phyloP scores from a whole-genome alignment of 352 stramenopile genomes.

The Pythium oligandrum region DNA sequence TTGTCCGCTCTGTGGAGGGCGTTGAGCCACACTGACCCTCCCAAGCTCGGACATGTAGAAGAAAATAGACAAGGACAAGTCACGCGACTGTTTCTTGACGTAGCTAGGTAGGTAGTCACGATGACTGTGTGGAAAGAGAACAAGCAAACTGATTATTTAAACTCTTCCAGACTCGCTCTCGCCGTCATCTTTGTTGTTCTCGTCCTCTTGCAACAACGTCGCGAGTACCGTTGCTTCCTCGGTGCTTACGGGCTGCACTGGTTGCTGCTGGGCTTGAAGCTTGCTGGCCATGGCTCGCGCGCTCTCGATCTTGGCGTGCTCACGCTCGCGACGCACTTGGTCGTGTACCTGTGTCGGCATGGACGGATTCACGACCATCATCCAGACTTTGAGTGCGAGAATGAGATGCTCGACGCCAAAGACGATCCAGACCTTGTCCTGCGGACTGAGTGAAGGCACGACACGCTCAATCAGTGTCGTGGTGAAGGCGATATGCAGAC shows the following conservation, averaged over 20 bases:
- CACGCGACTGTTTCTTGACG: background rate
- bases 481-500: slow-evolving; percentile 89
- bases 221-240: no score
- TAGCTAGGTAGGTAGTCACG: no score
- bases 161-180: no score
- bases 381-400: slow-evolving; percentile 59
- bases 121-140: no score
- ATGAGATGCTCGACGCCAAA: slow-evolving; percentile 72
- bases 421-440: slow-evolving; percentile 74
- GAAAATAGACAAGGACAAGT: slow-evolving; percentile 1
- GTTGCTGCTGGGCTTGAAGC: slow-evolving; percentile 20
- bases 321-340: slow-evolving; percentile 46
- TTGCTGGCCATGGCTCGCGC: slow-evolving; percentile 50
- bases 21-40: slow-evolving; percentile 20
- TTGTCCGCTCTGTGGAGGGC: slow-evolving; percentile 66
- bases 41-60: background rate
- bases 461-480: slow-evolving; percentile 63
- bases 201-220: background rate
- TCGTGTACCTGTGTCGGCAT: slow-evolving; percentile 47
- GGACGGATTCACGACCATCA: slow-evolving; percentile 50
- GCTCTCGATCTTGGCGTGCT: slow-evolving; percentile 67
- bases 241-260: no score
- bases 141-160: no score
- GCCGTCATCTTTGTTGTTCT: background rate
- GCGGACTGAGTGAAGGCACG: slow-evolving; percentile 20